Base-by-base conservation (phyloP, 2,329 filamentous ascomycete genomes). In the Cryphonectria japonica region DNA sequence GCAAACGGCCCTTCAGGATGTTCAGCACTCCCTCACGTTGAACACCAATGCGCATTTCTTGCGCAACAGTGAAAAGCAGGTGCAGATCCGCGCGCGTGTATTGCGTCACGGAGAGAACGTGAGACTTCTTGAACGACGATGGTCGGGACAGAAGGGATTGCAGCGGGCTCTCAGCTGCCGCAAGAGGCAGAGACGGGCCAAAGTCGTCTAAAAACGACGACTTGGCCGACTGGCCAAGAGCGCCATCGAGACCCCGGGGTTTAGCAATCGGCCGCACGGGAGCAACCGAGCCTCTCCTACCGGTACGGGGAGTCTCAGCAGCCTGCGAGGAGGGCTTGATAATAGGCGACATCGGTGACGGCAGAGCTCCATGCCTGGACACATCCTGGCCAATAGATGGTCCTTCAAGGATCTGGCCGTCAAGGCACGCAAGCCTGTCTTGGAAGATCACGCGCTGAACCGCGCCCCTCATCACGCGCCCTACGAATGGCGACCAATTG, bases 21-120 rank as follows among this genome's bases (percentile, higher is more conserved):
- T 96, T 92, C 66, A 99, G 86, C 41, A 96, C 92, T 72, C 96
- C 96, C 77, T 97, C 92, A 66, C 95, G 92, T 83, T 98, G 93
- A 41, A 98, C 96, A 68, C 94, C 95, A 26, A 97, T 88, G 41
- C 95, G 93, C 95, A 99, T 98, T 84, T 99, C 96, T 81, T 97
- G 94, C 1, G 96, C 96, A 66, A 99, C 93, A 9, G 95, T 97
- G 86, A 99, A 98, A 65, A 99, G 89, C 73, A 97, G 84, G 81
- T 98, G 96, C 66, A 99, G 87, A 78, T 99, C 95, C 26, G 92
- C 87, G 63, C 95, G 92, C 65, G 86, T 91, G 85, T 98, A 97
- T 79, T 97, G 92, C 79, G 92, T 93, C 75, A 99, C 96, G 0
- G 95, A 98, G 64, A 98, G 85, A 63, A 99, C 92, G 78, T 98